Evolutionary conservation across 1,139 yeast species (phyloP).

Genomic region (Wickerhamomyces sp.): DNA sequence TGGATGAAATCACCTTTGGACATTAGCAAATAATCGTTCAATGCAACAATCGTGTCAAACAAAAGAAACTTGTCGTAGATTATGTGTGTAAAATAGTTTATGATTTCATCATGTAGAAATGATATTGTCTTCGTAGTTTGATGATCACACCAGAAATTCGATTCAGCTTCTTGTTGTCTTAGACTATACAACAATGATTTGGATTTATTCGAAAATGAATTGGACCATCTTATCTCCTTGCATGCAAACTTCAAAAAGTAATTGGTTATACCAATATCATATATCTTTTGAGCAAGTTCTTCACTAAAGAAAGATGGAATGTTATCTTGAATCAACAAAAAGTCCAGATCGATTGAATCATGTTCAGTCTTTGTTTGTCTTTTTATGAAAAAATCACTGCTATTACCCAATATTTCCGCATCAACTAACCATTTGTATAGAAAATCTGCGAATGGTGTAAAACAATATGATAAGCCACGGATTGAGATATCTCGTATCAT

Average conservation of each 20-base stretch:
- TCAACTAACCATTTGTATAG: conserved; percentile 62
- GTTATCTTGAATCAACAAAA: conserved; percentile 27
- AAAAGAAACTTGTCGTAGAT: conserved; percentile 47
- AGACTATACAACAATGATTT: conserved; percentile 9
- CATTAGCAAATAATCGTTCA: conserved; percentile 66
- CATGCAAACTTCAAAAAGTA: conserved; percentile 65
- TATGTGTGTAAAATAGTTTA: conserved; percentile 46
- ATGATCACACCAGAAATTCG: conserved; percentile 9
- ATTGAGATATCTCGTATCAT: conserved; percentile 39
- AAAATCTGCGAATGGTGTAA: conserved; percentile 59
- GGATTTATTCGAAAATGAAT: conserved; percentile 31
- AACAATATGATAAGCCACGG: conserved; percentile 42
- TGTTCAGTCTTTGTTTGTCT: conserved; percentile 7
- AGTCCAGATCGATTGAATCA: conserved; percentile 8
- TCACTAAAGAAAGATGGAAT: conserved; percentile 57
- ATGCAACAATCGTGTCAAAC: conserved; percentile 50
- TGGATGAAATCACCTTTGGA: conserved; percentile 77
- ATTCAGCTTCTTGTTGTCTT: conserved; percentile 3
- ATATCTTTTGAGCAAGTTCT: conserved; percentile 48
- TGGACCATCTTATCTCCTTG: conserved; percentile 55
- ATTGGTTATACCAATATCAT: conserved; percentile 75
- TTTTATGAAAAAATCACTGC: conserved; percentile 67
- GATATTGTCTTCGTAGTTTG: conserved; percentile 31
- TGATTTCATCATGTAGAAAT: conserved; percentile 52
- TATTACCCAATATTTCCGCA: conserved; percentile 56